A percentile compares a stretch with the other conserved stretches of the same genome.
Conservation (phyloP, 1,284 basidiomycete genomes). For the Ustilago nuda region DNA sequence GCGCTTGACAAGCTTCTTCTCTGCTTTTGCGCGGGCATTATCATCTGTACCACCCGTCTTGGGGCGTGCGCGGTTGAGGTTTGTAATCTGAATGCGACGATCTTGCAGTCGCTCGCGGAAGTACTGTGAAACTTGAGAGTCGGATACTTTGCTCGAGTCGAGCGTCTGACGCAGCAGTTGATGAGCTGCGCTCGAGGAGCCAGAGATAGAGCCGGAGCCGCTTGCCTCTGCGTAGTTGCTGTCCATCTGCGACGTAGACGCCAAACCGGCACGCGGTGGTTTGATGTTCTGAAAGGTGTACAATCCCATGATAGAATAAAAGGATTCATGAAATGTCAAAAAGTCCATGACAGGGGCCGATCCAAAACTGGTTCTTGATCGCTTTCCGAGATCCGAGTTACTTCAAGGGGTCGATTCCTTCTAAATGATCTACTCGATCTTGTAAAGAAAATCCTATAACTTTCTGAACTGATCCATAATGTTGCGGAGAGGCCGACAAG, state of each 20-base stretch:
- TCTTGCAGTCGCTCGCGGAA: slow-evolving; percentile 44
- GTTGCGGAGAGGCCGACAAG: slow-evolving; percentile 1
- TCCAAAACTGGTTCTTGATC: not conserved
- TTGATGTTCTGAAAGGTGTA: not conserved
- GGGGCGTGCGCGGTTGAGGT: slow-evolving; percentile 49
- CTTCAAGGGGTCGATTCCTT: not conserved
- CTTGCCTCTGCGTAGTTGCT: slow-evolving; percentile 15
- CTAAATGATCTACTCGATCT: not conserved
- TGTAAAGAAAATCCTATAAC: not conserved
- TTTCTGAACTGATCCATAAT: not conserved
- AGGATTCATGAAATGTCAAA: slow-evolving; percentile 2
- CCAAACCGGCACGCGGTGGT: not conserved
- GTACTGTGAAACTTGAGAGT: slow-evolving; percentile 38
- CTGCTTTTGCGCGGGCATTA: slow-evolving; percentile 24
- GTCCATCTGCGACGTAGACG: slow-evolving; percentile 12
- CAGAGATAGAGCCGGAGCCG: slow-evolving; percentile 7
- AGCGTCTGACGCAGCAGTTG: slow-evolving; percentile 28
- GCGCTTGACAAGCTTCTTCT: slow-evolving; percentile 35
- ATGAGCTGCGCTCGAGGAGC: slow-evolving; percentile 21
- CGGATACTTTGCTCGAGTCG: slow-evolving; percentile 20
- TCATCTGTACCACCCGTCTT: slow-evolving; percentile 37
- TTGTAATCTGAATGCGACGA: slow-evolving; percentile 51
- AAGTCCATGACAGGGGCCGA: not conserved
- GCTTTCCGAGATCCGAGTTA: slow-evolving; percentile 5
- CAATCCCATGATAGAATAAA: not conserved